Base-by-base conservation (phyloP, 768 basidiomycete species). In the Mycena epipterygia region DNA sequence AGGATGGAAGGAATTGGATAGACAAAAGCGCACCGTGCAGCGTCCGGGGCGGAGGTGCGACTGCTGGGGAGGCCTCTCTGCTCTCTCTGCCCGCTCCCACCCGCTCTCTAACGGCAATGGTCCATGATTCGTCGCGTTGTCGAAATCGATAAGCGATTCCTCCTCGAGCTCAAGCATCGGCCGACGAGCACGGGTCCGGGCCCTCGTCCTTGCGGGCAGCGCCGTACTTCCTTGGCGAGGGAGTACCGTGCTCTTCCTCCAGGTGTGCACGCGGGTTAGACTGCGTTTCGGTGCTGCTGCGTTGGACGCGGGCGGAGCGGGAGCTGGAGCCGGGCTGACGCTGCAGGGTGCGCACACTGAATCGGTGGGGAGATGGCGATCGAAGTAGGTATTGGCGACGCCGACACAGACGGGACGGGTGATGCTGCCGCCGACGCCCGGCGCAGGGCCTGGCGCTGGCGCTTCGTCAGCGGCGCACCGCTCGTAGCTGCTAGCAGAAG, bases 161-260 rank as follows among this genome's bases (percentile, higher is more conserved):
- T n/a, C n/a, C n/a, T n/a, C n/a, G n/a, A n/a, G n/a, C n/a, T n/a
- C n/a, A n/a, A n/a, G n/a, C n/a, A n/a, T n/a, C n/a, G n/a, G n/a
- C n/a, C n/a, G n/a, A n/a, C n/a, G n/a, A n/a, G n/a, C n/a, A n/a
- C n/a, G n/a, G n/a, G n/a, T n/a, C n/a, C n/a, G n/a, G n/a, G n/a
- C n/a, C n/a, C 21, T 46, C 37, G 9, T 61, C 52, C 29, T 55
- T 51, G 69, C 68, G 0, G 72, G 72, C 39, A 73, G 35, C 14
- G 68, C 68, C 11, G 68, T 73, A 69, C 46, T 69, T 69, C 46
- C 72, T 73, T 53, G 68, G 72, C 49, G 69, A 65, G 8, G 69
- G 61, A n/a, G 56, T 12, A 16, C 42, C 46, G 3, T 46, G 8
- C 44, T 71, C 56, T 19, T 62, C 56, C 25, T 53, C 58, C 41